Conservation (phyloP, 768 basidiomycete species). For the Suillus subalutaceus region DNA sequence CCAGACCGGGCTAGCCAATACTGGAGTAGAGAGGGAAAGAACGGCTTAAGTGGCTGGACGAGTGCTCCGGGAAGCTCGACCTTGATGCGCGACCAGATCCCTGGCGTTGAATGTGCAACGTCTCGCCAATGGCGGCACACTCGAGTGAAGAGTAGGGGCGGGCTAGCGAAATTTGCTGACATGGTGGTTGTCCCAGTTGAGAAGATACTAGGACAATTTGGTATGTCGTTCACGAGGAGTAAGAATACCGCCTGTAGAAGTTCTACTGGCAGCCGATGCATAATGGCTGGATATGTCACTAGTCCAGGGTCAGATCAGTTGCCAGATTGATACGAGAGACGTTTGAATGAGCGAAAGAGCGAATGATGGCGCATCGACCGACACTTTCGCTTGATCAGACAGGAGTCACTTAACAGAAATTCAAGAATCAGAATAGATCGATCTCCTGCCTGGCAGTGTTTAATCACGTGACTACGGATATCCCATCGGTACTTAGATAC, state of each 20-base stretch:
- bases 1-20: background rate
- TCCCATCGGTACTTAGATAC: too few relatives aligned
- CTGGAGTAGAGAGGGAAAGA: background rate
- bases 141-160: background rate
- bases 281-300: background rate
- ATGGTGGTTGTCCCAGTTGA: background rate
- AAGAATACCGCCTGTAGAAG: background rate
- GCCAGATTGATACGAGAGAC: background rate
- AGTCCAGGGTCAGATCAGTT: background rate
- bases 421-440: background rate
- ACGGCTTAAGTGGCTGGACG: background rate
- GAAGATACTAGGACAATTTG: background rate
- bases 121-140: background rate
- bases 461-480: background rate
- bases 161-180: background rate
- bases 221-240: background rate
- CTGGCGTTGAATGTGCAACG: background rate
- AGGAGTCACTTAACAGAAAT: too few relatives aligned
- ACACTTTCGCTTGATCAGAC: too few relatives aligned
- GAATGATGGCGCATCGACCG: too few relatives aligned
- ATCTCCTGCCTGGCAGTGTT: background rate
- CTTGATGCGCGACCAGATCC: background rate
- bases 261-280: background rate
- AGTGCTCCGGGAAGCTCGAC: background rate
- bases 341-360: background rate